A percentile compares a stretch with the other conserved stretches of the same genome.
These are phyloP conservation scores for Talaromyces thailandensis DNA, from an alignment of 495 filamentous ascomycete genomes.

Conservation along the genomic window DNA sequence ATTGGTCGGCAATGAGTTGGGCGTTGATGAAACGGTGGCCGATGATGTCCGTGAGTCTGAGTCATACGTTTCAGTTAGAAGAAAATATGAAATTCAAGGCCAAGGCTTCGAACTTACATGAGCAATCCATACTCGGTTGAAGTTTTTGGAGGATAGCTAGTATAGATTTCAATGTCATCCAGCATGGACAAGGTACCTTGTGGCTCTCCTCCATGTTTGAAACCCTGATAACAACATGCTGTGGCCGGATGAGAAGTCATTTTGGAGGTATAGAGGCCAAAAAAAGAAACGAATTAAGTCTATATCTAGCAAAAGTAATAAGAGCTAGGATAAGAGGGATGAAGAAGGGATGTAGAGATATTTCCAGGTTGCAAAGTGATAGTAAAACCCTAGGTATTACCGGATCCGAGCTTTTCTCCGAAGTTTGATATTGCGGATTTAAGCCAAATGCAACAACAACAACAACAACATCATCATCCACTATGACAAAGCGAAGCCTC, in stretches of 20 bases:
- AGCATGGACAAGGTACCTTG: conserved; percentile 9
- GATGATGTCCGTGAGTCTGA: conserved; percentile 22
- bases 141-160: conserved; percentile 15
- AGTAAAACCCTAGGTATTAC: no score
- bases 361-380: no score
- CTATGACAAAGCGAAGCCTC: no score
- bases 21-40: conserved; percentile 25
- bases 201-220: conserved; percentile 22
- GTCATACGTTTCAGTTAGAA: background rate
- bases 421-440: no score
- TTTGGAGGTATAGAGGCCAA: background rate
- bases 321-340: no score
- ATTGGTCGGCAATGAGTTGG: conserved; percentile 56
- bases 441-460: no score
- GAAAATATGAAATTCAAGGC: no score
- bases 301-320: no score
- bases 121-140: conserved; percentile 18
- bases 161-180: conserved; percentile 12
- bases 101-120: conserved; percentile 5
- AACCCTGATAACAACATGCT: conserved; percentile 37
- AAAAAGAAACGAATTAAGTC: no score
- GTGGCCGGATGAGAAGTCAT: conserved; percentile 42
- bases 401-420: no score
- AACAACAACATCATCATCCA: no score
- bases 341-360: no score